These are phyloP conservation scores for Colletotrichum sp. DNA, from an alignment of 2,329 filamentous ascomycete genomes.

Conservation along the genomic window DNA sequence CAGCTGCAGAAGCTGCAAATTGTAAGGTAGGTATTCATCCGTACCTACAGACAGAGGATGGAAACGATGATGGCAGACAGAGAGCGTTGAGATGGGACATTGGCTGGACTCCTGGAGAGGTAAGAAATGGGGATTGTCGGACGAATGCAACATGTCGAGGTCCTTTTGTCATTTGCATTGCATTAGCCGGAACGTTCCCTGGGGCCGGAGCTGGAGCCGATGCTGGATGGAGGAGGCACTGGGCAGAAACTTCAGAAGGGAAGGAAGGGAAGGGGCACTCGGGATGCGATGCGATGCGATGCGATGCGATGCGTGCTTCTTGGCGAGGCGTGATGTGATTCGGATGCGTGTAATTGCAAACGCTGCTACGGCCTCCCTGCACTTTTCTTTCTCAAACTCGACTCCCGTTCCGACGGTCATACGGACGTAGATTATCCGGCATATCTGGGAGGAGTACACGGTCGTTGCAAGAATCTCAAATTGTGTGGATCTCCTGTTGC, in stretches of 20 bases:
- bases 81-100: neutral
- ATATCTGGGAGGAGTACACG: neutral
- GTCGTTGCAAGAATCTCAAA: neutral
- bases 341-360: neutral
- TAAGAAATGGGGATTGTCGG: neutral
- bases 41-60: neutral
- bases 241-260: neutral
- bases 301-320: neutral
- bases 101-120: neutral
- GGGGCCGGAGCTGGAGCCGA: neutral
- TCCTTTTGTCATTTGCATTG: slow-evolving; percentile 19
- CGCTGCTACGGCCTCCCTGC: neutral
- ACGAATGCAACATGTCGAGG: neutral
- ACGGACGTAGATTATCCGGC: neutral
- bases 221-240: neutral
- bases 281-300: neutral
- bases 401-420: neutral
- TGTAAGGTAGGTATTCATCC: neutral
- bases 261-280: neutral
- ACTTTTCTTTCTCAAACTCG: neutral
- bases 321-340: slow-evolving; percentile 2
- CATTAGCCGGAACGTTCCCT: slow-evolving; percentile 19
- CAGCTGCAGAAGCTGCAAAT: neutral
- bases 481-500: neutral
- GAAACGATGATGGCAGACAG: neutral